A percentile compares a stretch with the other conserved stretches of the same genome.
Evolutionary conservation across 108 stramenopile species (phyloP).

Genomic region (Cyclostephanos invisitatus): DNA sequence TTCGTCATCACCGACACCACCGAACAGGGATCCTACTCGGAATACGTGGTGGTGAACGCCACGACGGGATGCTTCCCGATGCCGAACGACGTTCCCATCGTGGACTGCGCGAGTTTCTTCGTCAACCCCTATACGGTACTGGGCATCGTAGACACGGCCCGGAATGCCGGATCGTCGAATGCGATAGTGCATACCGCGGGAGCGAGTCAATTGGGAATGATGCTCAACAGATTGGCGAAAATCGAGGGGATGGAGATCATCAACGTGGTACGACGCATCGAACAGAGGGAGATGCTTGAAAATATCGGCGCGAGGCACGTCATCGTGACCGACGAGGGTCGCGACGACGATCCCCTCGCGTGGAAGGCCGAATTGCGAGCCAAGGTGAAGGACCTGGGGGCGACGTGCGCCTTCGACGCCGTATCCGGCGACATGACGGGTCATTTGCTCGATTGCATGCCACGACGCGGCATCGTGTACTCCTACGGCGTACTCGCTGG

Average conservation of each 20-base stretch:
- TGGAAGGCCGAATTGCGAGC: slow-evolving; percentile 50
- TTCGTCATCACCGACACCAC: slow-evolving; percentile 20
- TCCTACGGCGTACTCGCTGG: slow-evolving; percentile 57
- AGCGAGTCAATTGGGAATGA: slow-evolving; percentile 57
- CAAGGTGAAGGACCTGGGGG: slow-evolving; percentile 53
- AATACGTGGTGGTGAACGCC: slow-evolving; percentile 49
- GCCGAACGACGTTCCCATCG: slow-evolving; percentile 51
- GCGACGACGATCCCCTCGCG: not conserved
- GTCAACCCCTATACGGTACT: slow-evolving; percentile 68
- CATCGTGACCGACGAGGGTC: slow-evolving; percentile 30
- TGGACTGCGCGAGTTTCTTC: slow-evolving; percentile 56
- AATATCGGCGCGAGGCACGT: slow-evolving; percentile 53
- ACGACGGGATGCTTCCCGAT: slow-evolving; percentile 40
- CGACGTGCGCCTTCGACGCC: slow-evolving; percentile 65
- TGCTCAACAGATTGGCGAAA: slow-evolving; percentile 49
- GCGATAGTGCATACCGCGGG: slow-evolving; percentile 67
- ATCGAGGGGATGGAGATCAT: slow-evolving; percentile 44
- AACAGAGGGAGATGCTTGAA: slow-evolving; percentile 51
- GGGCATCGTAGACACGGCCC: slow-evolving; percentile 58
- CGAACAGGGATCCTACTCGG: slow-evolving; percentile 53
- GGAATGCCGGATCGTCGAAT: slow-evolving; percentile 5
- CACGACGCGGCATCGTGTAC: slow-evolving; percentile 44
- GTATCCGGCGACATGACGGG: slow-evolving; percentile 54
- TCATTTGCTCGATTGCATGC: slow-evolving; percentile 48
- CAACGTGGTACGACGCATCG: slow-evolving; percentile 60